Percentiles rank a stretch among this genome's conserved stretches.
Conservation (phyloP, 805 yeast genomes). For the Limtongia smithiae region DNA sequence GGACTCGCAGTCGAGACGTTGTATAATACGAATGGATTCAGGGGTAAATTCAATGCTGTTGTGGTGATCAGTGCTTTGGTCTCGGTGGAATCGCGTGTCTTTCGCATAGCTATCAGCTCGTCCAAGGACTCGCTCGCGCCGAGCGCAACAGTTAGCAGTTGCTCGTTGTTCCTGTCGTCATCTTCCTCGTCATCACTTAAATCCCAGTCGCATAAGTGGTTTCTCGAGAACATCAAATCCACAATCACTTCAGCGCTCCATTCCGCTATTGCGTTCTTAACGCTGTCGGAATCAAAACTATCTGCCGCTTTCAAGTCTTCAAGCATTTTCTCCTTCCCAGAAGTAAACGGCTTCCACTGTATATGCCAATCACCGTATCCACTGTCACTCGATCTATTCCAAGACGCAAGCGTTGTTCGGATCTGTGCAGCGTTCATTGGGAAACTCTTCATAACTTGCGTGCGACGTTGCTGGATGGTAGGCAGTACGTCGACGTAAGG, state of each 20-base stretch:
- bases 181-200: conserved; percentile 4
- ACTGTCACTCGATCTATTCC: background rate
- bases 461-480: background rate
- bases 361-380: background rate
- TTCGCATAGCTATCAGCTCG: conserved; percentile 1
- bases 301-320: background rate
- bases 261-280: background rate
- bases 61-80: background rate
- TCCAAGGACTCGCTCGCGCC: conserved; percentile 2
- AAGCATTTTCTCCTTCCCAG: background rate
- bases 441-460: background rate
- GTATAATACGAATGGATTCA: conserved; percentile 6
- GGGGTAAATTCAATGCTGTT: background rate
- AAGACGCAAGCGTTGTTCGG: background rate
- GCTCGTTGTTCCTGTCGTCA: background rate
- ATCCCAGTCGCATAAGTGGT: conserved; percentile 4
- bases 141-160: background rate
- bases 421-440: conserved; percentile 1
- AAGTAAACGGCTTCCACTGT: conserved; percentile 10
- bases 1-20: too few relatives aligned
- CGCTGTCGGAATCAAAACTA: background rate
- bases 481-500: conserved; percentile 3
- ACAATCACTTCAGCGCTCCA: background rate
- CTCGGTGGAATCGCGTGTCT: background rate
- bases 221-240: background rate